These are phyloP conservation scores for Geotrichum candidum DNA, from an alignment of 1,139 yeast species.

Conservation along the genomic window DNA sequence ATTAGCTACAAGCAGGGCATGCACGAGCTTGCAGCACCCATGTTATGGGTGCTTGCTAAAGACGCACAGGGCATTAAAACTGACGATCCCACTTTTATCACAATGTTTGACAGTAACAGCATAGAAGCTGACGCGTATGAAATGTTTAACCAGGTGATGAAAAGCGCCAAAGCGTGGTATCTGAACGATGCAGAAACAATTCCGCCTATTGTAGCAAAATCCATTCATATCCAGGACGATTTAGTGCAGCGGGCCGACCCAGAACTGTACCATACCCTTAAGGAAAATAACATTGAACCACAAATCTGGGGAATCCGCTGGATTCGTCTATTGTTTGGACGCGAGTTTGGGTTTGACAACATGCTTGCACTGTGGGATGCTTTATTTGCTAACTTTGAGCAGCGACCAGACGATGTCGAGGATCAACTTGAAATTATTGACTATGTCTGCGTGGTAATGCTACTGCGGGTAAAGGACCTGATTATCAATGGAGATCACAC, in stretches of 20 bases:
- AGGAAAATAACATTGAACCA: constrained; percentile 47
- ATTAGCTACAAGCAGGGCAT: constrained; percentile 59
- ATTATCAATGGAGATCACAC: constrained; percentile 28
- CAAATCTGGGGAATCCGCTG: constrained; percentile 59
- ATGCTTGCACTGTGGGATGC: constrained; percentile 37
- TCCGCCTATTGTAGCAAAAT: constrained; percentile 31
- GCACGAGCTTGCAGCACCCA: constrained; percentile 53
- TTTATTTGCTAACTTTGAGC: constrained; percentile 24
- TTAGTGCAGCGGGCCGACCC: constrained; percentile 37
- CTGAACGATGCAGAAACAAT: constrained; percentile 17
- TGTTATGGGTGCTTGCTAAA: constrained; percentile 30
- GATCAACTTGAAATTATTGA: constrained; percentile 31
- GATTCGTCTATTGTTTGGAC: constrained; percentile 45
- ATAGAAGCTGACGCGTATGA: constrained; percentile 32
- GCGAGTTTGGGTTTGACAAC: constrained; percentile 41
- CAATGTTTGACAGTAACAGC: constrained; percentile 9
- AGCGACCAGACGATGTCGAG: constrained; percentile 16
- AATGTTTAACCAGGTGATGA: constrained; percentile 33
- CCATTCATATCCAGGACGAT: constrained; percentile 34
- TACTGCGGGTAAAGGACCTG: constrained; percentile 30
- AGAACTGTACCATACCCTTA: constrained; percentile 32
- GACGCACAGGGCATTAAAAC: constrained; percentile 17
- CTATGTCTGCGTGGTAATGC: constrained; percentile 33
- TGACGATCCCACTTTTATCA: constrained; percentile 4
- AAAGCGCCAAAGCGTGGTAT: constrained; percentile 32